Evolutionary conservation across 345 rosid species (phyloP).

Genomic region (Jatropha curcas): DNA sequence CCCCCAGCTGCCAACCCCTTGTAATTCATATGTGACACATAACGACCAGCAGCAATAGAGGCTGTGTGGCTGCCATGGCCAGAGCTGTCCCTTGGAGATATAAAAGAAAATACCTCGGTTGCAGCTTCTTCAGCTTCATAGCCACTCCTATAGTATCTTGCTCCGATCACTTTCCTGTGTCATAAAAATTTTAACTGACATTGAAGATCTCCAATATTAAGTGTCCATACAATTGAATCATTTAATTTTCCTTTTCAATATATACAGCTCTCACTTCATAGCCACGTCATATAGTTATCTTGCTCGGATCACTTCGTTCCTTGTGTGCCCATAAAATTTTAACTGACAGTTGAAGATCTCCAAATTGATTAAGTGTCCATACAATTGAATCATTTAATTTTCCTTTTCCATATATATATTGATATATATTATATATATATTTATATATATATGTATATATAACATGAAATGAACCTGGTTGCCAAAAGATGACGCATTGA

Average conservation of each 20-base stretch:
- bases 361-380: not conserved
- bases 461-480: too few species aligned
- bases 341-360: not conserved
- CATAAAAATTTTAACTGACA: conserved; percentile 12
- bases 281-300: conserved; percentile 49
- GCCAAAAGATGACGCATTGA: too few species aligned
- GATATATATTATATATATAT: too few species aligned
- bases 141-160: conserved; percentile 50
- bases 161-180: conserved; percentile 56
- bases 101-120: conserved; percentile 29
- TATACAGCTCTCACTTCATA: too few species aligned
- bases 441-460: too few species aligned
- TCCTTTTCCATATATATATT: too few species aligned
- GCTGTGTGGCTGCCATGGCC: conserved; percentile 67
- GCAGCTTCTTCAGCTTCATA: conserved; percentile 54
- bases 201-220: not conserved
- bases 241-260: too few species aligned
- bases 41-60: conserved; percentile 57
- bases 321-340: conserved; percentile 33
- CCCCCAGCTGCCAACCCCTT: conserved; percentile 51
- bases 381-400: not conserved
- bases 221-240: not conserved
- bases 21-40: conserved; percentile 45
- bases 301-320: conserved; percentile 60
- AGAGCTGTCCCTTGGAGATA: conserved; percentile 54